Conservation (phyloP, 495 filamentous ascomycete genomes). For the Penicillium ucsense region DNA sequence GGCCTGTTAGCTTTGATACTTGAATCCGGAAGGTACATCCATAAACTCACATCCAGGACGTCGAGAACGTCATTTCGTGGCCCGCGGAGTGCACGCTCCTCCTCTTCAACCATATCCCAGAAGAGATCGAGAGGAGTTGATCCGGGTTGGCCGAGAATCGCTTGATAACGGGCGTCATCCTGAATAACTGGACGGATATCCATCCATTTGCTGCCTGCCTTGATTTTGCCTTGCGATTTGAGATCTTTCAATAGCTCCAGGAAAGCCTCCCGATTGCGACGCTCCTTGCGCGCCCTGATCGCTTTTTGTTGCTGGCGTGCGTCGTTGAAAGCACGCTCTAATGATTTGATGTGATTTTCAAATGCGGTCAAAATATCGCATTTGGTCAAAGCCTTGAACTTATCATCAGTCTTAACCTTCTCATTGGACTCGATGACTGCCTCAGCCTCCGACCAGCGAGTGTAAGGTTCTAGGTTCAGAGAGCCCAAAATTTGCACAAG, state of each 20-base stretch:
- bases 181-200: slow-evolving; percentile 68
- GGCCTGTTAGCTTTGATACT: slow-evolving; percentile 7
- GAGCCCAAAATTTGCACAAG: slow-evolving; percentile 72
- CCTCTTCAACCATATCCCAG: slow-evolving; percentile 94
- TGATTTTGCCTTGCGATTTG: slow-evolving; percentile 70
- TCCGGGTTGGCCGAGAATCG: slow-evolving; percentile 76
- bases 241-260: slow-evolving; percentile 63
- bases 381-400: slow-evolving; percentile 79
- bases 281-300: slow-evolving; percentile 66
- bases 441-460: slow-evolving; percentile 88
- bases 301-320: slow-evolving; percentile 78
- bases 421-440: slow-evolving; percentile 68
- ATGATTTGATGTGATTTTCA: slow-evolving; percentile 84
- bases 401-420: slow-evolving; percentile 73
- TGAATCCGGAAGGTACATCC: neutral
- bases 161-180: slow-evolving; percentile 73
- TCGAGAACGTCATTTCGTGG: slow-evolving; percentile 81
- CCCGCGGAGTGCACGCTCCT: slow-evolving; percentile 71
- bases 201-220: slow-evolving; percentile 84
- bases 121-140: slow-evolving; percentile 91
- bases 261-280: slow-evolving; percentile 77
- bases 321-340: slow-evolving; percentile 86
- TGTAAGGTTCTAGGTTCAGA: slow-evolving; percentile 83
- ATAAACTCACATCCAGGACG: slow-evolving; percentile 68
- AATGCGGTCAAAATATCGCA: slow-evolving; percentile 88